Evolutionary conservation across 176 grass and related monocot genomes (phyloP).

Genomic region (Bromus sterilis): DNA sequence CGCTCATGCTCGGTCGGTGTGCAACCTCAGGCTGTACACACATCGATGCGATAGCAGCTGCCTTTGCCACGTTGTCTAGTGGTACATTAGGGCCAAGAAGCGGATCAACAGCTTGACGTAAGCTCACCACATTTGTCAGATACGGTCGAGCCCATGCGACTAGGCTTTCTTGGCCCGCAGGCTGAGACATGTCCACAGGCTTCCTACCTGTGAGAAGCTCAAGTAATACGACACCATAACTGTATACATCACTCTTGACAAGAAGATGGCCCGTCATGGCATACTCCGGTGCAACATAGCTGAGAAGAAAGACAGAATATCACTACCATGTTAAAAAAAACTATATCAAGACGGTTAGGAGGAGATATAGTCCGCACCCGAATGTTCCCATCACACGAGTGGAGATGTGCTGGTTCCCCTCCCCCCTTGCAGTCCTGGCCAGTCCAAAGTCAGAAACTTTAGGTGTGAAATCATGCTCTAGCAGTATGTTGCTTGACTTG

Average conservation of each 20-base stretch:
- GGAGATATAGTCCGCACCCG: conserved; percentile 43
- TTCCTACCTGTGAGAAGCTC: conserved; percentile 96
- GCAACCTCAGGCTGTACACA: conserved; percentile 93
- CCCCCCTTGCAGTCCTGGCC: conserved; percentile 73
- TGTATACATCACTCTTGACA: conserved; percentile 97
- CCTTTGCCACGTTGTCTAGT: conserved; percentile 78
- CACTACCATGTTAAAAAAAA: neutral
- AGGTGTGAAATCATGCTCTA: conserved; percentile 88
- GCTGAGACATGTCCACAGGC: conserved; percentile 78
- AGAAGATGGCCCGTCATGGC: conserved; percentile 99
- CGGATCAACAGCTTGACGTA: conserved; percentile 65
- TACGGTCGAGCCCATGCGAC: conserved; percentile 91
- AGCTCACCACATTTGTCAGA: conserved; percentile 62
- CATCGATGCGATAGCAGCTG: conserved; percentile 89
- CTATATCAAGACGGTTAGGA: neutral
- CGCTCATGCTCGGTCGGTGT: conserved; percentile 90
- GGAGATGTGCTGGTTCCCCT: conserved; percentile 85
- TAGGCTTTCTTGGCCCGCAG: conserved; percentile 83
- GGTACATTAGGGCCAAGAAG: conserved; percentile 46
- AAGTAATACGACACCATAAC: conserved; percentile 94
- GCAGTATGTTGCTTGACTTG: conserved; percentile 94
- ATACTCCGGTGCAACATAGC: conserved; percentile 93
- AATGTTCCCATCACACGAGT: conserved; percentile 98
- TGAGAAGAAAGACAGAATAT: conserved; percentile 8
- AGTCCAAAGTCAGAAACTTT: conserved; percentile 98